Evolutionary conservation across 2,329 filamentous ascomycete species (phyloP).

Genomic region (Hypoxylon sp.): DNA sequence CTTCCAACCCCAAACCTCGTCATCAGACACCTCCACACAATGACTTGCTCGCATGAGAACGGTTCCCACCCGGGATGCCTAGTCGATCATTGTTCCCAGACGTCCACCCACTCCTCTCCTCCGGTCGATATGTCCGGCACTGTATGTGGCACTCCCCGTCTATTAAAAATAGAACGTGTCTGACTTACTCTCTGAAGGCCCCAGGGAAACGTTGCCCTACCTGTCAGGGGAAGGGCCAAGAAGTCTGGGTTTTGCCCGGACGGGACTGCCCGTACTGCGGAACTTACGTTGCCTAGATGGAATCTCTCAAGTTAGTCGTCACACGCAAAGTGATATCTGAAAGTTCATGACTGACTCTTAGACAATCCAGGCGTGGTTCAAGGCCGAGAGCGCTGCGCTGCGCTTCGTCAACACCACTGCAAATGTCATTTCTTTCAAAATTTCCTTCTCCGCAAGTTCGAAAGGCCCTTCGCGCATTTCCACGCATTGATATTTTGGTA

Average conservation of each 20-base stretch:
- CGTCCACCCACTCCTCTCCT: conserved; percentile 25
- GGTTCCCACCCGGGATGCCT: conserved; percentile 29
- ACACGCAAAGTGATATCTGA: conserved; percentile 10
- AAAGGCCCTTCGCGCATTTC: conserved; percentile 6
- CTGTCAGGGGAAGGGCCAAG: conserved; percentile 42
- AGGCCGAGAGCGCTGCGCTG: conserved; percentile 6
- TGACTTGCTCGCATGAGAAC: conserved; percentile 35
- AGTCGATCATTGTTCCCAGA: conserved; percentile 19
- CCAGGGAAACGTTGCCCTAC: conserved; percentile 46
- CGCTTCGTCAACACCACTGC: conserved; percentile 10
- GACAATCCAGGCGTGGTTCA: conserved; percentile 18
- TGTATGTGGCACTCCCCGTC: conserved; percentile 33
- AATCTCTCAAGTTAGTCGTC: conserved; percentile 29
- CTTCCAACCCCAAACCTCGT: conserved; percentile 12
- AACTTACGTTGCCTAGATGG: conserved; percentile 40
- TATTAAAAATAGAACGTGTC: conserved; percentile 15
- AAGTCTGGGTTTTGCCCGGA: conserved; percentile 44
- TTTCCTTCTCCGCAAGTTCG: conserved; percentile 35
- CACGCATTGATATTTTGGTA: conserved; percentile 27
- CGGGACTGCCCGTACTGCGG: conserved; percentile 45
- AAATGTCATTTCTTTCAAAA: conserved; percentile 34
- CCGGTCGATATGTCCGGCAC: conserved; percentile 43
- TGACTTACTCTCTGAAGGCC: conserved; percentile 36
- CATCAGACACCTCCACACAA: conserved; percentile 24
- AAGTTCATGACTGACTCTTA: conserved; percentile 26